These are phyloP conservation scores for Malus hybrid DNA, from an alignment of 331 rosid genomes.

Conservation along the genomic window DNA sequence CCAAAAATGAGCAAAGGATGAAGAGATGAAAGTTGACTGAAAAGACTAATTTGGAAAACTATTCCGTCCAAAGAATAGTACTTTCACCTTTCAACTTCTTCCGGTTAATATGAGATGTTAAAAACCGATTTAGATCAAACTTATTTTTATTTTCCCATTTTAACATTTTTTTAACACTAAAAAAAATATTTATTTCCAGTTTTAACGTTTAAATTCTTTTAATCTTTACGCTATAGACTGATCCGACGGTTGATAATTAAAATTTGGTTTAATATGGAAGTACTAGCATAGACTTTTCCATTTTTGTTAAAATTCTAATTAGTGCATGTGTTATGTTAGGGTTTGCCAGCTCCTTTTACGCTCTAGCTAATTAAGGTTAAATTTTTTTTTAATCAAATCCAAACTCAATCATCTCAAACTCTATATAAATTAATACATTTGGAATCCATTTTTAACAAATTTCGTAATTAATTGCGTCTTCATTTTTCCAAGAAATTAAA, in stretches of 20 bases:
- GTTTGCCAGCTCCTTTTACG: not conserved
- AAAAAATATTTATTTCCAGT: too few species aligned
- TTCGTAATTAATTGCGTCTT: not conserved
- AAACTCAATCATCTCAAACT: not conserved
- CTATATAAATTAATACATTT: not conserved
- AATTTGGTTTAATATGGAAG: too few species aligned
- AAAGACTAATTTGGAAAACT: not conserved
- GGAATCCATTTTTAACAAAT: not conserved
- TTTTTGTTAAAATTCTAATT: not conserved
- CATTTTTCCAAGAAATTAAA: not conserved
- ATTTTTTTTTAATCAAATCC: not conserved
- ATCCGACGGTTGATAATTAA: too few species aligned
- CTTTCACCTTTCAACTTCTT: too few species aligned
- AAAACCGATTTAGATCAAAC: not conserved
- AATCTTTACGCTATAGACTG: too few species aligned
- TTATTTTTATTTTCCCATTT: not conserved
- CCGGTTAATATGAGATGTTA: not conserved
- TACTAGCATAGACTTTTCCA: too few species aligned
- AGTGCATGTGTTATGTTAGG: not conserved
- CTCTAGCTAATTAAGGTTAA: not conserved
- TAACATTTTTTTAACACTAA: not conserved
- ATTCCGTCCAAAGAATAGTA: not conserved
- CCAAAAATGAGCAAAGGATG: not conserved
- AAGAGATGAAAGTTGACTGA: not conserved
- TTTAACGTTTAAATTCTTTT: too few species aligned